phyloP scores from a whole-genome alignment of 2,329 filamentous ascomycete species.

The Trichoderma arundinaceum region DNA sequence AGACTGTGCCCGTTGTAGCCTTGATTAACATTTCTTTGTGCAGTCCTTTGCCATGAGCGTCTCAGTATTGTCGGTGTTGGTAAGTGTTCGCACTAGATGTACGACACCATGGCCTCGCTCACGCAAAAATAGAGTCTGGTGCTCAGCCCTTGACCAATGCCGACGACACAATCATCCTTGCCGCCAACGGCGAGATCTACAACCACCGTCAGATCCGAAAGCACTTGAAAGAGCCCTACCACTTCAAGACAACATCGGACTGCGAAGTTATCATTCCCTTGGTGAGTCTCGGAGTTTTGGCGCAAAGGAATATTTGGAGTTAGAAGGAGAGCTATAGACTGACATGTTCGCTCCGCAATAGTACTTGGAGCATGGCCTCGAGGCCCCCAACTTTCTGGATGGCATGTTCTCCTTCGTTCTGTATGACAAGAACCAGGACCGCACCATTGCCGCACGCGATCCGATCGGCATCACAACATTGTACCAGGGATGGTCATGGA shows the following conservation, averaged over 20 bases:
- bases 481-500: constrained; percentile 90
- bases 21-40: constrained; percentile 40
- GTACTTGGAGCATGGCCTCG: constrained; percentile 91
- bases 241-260: constrained; percentile 98
- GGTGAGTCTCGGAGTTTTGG: constrained; percentile 59
- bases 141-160: constrained; percentile 94
- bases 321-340: not conserved
- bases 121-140: constrained; percentile 73
- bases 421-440: constrained; percentile 93
- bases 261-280: constrained; percentile 98
- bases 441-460: constrained; percentile 90
- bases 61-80: constrained; percentile 96
- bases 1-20: not conserved
- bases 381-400: constrained; percentile 91
- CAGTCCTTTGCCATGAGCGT: constrained; percentile 95
- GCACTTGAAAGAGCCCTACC: constrained; percentile 78
- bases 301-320: not conserved
- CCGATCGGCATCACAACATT: constrained; percentile 97
- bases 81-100: constrained; percentile 52
- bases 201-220: constrained; percentile 97
- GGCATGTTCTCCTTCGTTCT: constrained; percentile 99
- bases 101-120: constrained; percentile 30
- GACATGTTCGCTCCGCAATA: constrained; percentile 45
- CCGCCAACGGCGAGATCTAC: constrained; percentile 99
- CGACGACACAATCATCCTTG: constrained; percentile 84